Percentiles rank a stretch among this genome's conserved stretches.
These are phyloP conservation scores for Physcia stellaris DNA, from an alignment of 495 filamentous ascomycete genomes.

Conservation along the genomic window DNA sequence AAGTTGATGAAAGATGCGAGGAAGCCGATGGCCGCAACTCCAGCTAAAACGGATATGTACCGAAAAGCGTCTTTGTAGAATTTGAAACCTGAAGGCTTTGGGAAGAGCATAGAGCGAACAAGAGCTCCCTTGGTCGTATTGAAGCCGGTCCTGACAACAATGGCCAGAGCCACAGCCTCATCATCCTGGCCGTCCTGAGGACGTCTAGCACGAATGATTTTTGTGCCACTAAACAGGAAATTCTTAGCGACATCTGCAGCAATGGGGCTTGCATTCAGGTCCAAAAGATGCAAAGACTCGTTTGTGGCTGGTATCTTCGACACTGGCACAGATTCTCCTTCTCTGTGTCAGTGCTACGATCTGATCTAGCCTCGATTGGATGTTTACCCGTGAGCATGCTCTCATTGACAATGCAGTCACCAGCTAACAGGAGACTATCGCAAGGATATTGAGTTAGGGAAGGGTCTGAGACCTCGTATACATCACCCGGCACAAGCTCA, in stretches of 20 bases:
- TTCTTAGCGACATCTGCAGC: conserved; percentile 68
- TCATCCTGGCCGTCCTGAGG: conserved; percentile 77
- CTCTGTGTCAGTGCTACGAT: conserved; percentile 18
- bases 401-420: conserved; percentile 98
- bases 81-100: conserved; percentile 94
- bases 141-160: conserved; percentile 89
- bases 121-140: conserved; percentile 94
- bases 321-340: conserved; percentile 91
- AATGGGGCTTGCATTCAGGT: conserved; percentile 65
- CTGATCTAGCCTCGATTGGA: not conserved
- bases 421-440: conserved; percentile 81
- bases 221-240: conserved; percentile 89
- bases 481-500: conserved; percentile 88
- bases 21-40: conserved; percentile 81
- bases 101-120: conserved; percentile 97
- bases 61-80: conserved; percentile 97
- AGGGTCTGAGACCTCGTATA: conserved; percentile 95
- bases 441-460: conserved; percentile 87
- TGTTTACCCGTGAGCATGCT: conserved; percentile 85
- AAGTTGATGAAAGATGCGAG: conserved; percentile 88
- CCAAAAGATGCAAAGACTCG: conserved; percentile 57
- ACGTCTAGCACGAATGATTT: conserved; percentile 78
- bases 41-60: conserved; percentile 93
- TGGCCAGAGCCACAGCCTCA: conserved; percentile 81
- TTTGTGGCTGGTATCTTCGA: conserved; percentile 83